These are phyloP conservation scores for Salix suchowensis DNA, from an alignment of 345 rosid genomes.

Conservation along the genomic window DNA sequence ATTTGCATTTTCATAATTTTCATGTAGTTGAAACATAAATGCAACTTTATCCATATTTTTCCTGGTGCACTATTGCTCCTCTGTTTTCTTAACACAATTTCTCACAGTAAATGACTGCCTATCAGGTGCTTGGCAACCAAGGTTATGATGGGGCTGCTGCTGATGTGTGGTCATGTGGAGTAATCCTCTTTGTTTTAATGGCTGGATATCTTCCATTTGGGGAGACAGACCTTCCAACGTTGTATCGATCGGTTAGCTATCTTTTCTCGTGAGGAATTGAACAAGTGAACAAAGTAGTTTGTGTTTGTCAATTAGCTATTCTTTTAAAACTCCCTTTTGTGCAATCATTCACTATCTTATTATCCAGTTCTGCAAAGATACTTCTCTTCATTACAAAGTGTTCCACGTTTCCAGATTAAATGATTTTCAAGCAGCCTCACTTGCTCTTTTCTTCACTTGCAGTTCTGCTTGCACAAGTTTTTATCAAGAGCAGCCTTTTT, in stretches of 20 bases:
- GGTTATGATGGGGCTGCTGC: constrained; percentile 94
- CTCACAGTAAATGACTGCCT: constrained; percentile 8
- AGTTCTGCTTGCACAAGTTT: background rate
- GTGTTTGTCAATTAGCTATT: background rate
- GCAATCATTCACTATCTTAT: background rate
- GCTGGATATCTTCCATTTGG: constrained; percentile 87
- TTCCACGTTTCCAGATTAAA: background rate
- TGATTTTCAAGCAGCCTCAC: background rate
- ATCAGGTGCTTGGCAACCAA: constrained; percentile 52
- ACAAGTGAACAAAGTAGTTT: background rate
- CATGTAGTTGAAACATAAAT: background rate
- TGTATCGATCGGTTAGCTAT: constrained; percentile 60
- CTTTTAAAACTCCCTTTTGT: background rate
- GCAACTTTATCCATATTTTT: background rate
- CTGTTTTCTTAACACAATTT: constrained; percentile 1
- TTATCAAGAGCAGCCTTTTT: background rate
- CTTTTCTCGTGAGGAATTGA: constrained; percentile 2
- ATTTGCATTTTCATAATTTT: background rate
- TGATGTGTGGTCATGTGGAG: constrained; percentile 96
- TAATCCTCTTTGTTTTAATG: constrained; percentile 75
- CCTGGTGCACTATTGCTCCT: background rate
- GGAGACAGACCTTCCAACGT: constrained; percentile 67
- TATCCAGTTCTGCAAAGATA: background rate
- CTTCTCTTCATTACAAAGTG: background rate
- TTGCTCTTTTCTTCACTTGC: background rate